Conservation (phyloP, 1,284 basidiomycete species). For the Leccinum griseonigrum region DNA sequence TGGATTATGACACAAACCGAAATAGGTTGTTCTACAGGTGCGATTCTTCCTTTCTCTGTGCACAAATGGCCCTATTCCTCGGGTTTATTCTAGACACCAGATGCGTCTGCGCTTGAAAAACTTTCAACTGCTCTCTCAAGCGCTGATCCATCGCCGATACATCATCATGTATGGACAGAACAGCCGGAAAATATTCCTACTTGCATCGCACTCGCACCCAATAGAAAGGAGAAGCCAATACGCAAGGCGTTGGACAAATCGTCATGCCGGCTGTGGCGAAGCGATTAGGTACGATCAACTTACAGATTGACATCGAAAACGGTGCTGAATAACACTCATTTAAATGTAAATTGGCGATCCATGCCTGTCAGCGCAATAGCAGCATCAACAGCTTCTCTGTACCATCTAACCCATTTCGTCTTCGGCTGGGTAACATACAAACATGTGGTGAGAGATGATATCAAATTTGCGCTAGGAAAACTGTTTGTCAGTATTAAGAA, state of each 20-base stretch:
- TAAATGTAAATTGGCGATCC: neutral
- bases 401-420: constrained; percentile 43
- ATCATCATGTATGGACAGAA: constrained; percentile 52
- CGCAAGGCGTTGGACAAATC: constrained; percentile 44
- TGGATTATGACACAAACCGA: constrained; percentile 7
- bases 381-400: constrained; percentile 37
- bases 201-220: constrained; percentile 53
- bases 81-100: constrained; percentile 32
- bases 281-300: constrained; percentile 9
- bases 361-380: constrained; percentile 28
- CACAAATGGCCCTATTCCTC: neutral
- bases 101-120: constrained; percentile 34
- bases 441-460: constrained; percentile 38
- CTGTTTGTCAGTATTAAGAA: neutral
- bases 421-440: constrained; percentile 42
- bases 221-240: constrained; percentile 40
- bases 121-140: constrained; percentile 35
- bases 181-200: constrained; percentile 52
- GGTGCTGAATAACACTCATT: neutral
- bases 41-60: neutral
- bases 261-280: constrained; percentile 26
- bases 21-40: constrained; percentile 43
- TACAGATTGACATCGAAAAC: neutral
- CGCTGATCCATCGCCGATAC: constrained; percentile 21
- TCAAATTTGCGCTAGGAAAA: constrained; percentile 41